phyloP scores from a whole-genome alignment of 495 filamentous ascomycete species.

The Talaromyces wortmannii region DNA sequence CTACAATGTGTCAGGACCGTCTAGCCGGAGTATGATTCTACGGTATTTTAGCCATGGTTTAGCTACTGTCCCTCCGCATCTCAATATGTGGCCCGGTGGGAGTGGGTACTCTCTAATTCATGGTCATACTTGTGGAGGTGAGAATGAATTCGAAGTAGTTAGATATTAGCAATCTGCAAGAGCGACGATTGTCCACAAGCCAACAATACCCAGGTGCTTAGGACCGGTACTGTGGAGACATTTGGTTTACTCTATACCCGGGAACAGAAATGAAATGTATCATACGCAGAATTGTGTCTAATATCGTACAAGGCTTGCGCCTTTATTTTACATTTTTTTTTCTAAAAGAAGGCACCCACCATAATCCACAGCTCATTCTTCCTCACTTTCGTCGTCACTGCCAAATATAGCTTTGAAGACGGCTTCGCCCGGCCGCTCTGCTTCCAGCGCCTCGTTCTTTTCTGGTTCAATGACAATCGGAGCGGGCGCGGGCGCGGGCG shows the following conservation, averaged over 20 bases:
- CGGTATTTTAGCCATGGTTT: too few relatives aligned
- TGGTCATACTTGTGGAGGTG: too few relatives aligned
- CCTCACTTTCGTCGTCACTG: conserved; percentile 72
- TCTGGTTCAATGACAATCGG: conserved; percentile 59
- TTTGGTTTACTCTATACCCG: not conserved
- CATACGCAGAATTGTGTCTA: not conserved
- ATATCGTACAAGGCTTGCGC: not conserved
- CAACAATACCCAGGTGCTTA: too few relatives aligned
- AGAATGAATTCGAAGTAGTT: too few relatives aligned
- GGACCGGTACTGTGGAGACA: too few relatives aligned
- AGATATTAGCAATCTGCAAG: too few relatives aligned
- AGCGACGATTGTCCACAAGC: too few relatives aligned
- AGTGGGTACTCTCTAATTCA: too few relatives aligned
- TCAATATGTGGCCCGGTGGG: too few relatives aligned
- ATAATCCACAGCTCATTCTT: conserved; percentile 11
- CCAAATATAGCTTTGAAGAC: conserved; percentile 94
- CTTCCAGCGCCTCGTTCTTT: conserved; percentile 81
- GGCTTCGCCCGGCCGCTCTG: conserved; percentile 73
- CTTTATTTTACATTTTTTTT: not conserved
- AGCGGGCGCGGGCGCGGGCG: not conserved
- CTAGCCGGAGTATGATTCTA: too few relatives aligned
- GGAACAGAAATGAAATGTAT: not conserved
- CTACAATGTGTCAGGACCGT: too few relatives aligned
- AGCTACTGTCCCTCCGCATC: too few relatives aligned
- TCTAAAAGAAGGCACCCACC: not conserved